Conservation (phyloP, 2,329 filamentous ascomycete species). For the Penicillium griseofulvum region DNA sequence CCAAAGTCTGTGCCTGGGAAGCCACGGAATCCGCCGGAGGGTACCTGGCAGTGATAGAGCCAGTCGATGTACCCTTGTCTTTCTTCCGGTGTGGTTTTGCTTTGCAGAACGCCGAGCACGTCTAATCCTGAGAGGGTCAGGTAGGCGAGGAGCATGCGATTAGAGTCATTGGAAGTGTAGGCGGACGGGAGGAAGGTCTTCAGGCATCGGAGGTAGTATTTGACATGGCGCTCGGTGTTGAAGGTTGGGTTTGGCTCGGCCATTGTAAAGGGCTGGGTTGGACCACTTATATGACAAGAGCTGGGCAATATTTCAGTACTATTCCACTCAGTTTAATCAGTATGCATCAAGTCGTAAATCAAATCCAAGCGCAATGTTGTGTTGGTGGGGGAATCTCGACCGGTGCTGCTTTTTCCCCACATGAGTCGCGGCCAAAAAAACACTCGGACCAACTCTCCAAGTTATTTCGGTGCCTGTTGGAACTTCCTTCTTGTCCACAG, state of each 20-base stretch:
- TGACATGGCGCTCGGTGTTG: conserved; percentile 66
- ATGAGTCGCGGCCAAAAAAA: conserved; percentile 7
- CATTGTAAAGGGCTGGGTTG: conserved; percentile 22
- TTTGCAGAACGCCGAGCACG: conserved; percentile 65
- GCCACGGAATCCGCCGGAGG: conserved; percentile 82
- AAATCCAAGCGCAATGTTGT: conserved; percentile 5
- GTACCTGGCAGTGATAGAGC: conserved; percentile 84
- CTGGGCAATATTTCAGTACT: neutral
- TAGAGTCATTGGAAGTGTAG: conserved; percentile 88
- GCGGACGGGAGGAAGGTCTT: conserved; percentile 74
- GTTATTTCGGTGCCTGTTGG: conserved; percentile 3
- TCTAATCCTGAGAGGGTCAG: conserved; percentile 87
- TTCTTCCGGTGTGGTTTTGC: conserved; percentile 54
- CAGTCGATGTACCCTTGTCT: conserved; percentile 63
- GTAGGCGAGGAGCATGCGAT: conserved; percentile 82
- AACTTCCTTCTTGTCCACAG: neutral
- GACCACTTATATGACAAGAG: neutral
- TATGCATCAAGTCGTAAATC: neutral
- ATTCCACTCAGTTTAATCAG: neutral
- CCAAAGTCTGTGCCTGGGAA: conserved; percentile 67
- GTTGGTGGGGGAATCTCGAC: conserved; percentile 17
- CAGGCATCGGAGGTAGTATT: conserved; percentile 90
- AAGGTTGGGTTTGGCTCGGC: conserved; percentile 29
- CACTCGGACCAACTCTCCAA: conserved; percentile 13
- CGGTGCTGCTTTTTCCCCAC: conserved; percentile 24